Evolutionary conservation across 2,329 filamentous ascomycete species (phyloP).

Genomic region (Tothia fuscella): DNA sequence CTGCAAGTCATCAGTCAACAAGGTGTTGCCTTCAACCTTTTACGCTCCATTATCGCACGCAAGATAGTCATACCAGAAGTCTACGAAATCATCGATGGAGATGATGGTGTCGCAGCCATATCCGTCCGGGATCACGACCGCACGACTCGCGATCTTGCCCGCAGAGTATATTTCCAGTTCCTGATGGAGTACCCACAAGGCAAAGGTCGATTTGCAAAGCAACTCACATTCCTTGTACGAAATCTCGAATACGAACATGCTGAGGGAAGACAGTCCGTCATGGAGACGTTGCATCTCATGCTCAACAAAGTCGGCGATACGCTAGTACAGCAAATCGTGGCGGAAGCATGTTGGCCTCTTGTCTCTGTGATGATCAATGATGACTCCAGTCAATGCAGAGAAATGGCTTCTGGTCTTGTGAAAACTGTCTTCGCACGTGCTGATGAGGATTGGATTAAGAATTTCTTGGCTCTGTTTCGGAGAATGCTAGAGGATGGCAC

Average conservation of each 20-base stretch:
- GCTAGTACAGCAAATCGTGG: constrained; percentile 68
- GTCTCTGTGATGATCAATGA: constrained; percentile 82
- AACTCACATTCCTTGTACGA: constrained; percentile 75
- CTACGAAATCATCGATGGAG: constrained; percentile 82
- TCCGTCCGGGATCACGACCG: constrained; percentile 96
- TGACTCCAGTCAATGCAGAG: constrained; percentile 70
- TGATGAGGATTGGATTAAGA: constrained; percentile 57
- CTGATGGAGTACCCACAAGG: constrained; percentile 89
- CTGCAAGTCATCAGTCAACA: constrained; percentile 87
- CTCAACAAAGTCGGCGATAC: constrained; percentile 74
- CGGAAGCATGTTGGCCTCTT: constrained; percentile 73
- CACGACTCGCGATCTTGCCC: constrained; percentile 72
- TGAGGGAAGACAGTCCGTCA: constrained; percentile 79
- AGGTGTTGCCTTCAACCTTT: constrained; percentile 87
- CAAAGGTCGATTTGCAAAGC: constrained; percentile 77
- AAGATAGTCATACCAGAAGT: constrained; percentile 77
- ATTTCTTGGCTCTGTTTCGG: constrained; percentile 58
- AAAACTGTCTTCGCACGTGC: constrained; percentile 71
- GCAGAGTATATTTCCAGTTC: constrained; percentile 89
- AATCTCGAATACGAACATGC: constrained; percentile 86
- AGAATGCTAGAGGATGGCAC: constrained; percentile 64
- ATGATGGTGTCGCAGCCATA: constrained; percentile 76
- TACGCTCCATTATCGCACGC: constrained; percentile 74
- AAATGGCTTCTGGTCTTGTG: constrained; percentile 68
- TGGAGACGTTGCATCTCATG: constrained; percentile 83